Evolutionary conservation across 352 stramenopile genomes (phyloP).

Genomic region (Pythium oligandrum): DNA sequence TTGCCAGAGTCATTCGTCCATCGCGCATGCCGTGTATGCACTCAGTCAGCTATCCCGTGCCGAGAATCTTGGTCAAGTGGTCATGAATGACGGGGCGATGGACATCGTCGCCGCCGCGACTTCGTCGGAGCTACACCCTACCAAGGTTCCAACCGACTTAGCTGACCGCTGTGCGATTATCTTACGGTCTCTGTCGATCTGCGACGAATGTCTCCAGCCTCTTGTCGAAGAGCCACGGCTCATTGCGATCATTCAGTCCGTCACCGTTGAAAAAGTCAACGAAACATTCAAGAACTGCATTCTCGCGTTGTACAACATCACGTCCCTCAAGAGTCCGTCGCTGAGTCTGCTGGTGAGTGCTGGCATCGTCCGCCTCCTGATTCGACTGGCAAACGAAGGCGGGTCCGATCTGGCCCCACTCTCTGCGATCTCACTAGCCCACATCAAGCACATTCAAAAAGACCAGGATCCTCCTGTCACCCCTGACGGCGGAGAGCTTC

Average conservation of each 20-base stretch:
- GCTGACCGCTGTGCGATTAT: slow-evolving; percentile 66
- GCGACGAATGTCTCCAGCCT: slow-evolving; percentile 32
- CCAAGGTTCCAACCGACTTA: slow-evolving; percentile 25
- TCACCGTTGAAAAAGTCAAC: slow-evolving; percentile 30
- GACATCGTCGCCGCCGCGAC: slow-evolving; percentile 47
- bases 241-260: slow-evolving; percentile 37
- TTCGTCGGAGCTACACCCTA: slow-evolving; percentile 9
- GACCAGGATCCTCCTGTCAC: slow-evolving; percentile 27
- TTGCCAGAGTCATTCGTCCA: slow-evolving; percentile 16
- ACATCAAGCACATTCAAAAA: slow-evolving; percentile 74
- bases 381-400: slow-evolving; percentile 42
- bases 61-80: slow-evolving; percentile 30
- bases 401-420: slow-evolving; percentile 57
- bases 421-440: slow-evolving; percentile 63
- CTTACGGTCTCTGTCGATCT: slow-evolving; percentile 59
- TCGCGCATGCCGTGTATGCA: slow-evolving; percentile 53
- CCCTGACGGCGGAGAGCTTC: slow-evolving; percentile 19
- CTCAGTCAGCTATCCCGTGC: slow-evolving; percentile 61
- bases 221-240: slow-evolving; percentile 53
- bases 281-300: slow-evolving; percentile 60
- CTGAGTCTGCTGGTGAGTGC: slow-evolving; percentile 47
- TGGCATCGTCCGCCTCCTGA: slow-evolving; percentile 57
- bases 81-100: slow-evolving; percentile 56
- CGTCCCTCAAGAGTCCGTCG: slow-evolving; percentile 32
- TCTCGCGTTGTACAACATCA: slow-evolving; percentile 73